These are phyloP conservation scores for Incumbomyces delicatus DNA, from an alignment of 2,329 filamentous ascomycete species.

Conservation along the genomic window DNA sequence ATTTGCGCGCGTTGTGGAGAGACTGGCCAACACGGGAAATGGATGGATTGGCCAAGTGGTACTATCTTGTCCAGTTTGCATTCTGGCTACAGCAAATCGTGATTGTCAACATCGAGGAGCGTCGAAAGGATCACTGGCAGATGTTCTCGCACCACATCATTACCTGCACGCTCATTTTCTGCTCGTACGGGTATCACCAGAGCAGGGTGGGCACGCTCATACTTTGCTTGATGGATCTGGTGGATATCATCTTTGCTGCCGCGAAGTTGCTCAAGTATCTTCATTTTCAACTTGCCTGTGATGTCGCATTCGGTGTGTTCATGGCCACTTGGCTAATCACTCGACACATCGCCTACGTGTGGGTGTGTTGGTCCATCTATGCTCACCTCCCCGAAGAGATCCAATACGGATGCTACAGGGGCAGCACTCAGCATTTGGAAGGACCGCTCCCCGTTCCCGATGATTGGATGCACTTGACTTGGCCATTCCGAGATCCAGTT, in stretches of 20 bases:
- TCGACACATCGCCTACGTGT: constrained; percentile 70
- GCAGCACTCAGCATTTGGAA: constrained; percentile 44
- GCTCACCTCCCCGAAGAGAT: constrained; percentile 54
- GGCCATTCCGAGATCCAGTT: constrained; percentile 61
- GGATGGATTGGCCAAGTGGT: constrained; percentile 67
- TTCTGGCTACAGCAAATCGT: constrained; percentile 94
- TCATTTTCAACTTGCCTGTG: constrained; percentile 65
- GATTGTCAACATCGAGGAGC: constrained; percentile 88
- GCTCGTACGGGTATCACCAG: constrained; percentile 77
- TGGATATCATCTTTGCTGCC: constrained; percentile 79
- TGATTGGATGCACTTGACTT: constrained; percentile 54
- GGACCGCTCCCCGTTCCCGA: constrained; percentile 45
- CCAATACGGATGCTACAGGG: constrained; percentile 61
- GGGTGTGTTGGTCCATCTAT: constrained; percentile 75
- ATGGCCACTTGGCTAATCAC: constrained; percentile 74
- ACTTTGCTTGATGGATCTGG: constrained; percentile 84
- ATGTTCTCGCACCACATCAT: constrained; percentile 95
- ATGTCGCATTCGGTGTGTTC: constrained; percentile 75
- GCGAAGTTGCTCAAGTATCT: constrained; percentile 94
- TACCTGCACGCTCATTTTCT: constrained; percentile 68
- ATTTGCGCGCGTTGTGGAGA: constrained; percentile 70
- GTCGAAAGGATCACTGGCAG: constrained; percentile 87
- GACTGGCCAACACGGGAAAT: constrained; percentile 74
- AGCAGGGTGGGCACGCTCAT: constrained; percentile 83
- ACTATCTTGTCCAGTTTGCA: constrained; percentile 79